Evolutionary conservation across 2,329 filamentous ascomycete species (phyloP), one percentile per base, ranked within the genome.

Genomic region (Bipolaris sorokiniana): DNA sequence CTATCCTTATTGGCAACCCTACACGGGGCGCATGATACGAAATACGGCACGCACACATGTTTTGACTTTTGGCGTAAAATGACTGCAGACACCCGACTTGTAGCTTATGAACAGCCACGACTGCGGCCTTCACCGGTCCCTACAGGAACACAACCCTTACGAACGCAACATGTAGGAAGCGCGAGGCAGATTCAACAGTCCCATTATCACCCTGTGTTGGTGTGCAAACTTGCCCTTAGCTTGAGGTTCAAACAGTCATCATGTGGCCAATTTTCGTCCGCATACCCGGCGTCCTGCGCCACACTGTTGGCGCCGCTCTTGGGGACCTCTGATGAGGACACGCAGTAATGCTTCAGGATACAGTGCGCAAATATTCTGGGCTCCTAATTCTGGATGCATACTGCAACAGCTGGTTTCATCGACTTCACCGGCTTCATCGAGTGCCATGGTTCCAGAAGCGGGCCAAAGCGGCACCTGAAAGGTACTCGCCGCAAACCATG

Each of bases 221-320:
- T 48, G 41, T 52, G 28, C 28, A 31, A 10, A 31, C 36, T 9
- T 42, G 26, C 45, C 37, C 23, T 63, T 55, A 59, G 54, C 56
- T 58, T 59, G 58, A 62, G 61, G 56, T 59, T 60, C 52, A 55
- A 34, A 34, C 51, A 42, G 40, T 31, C 50, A 44, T 62, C 61
- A 62, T 44, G 58, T 65, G 61, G 56, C 52, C 63, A 64, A 64
- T 53, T 28, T 54, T 44, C 53, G 48, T 59, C 61, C 58, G 58
- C 46, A 55, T 58, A 63, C 26, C 63, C 58, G 59, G 61, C 50
- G 44, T 57, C 52, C 37, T 61, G 48, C 57, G 58, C 62, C 58
- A 61, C 55, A 51, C 45, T 42, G 42, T 58, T 61, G 60, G 55
- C 55, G 51, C 48, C 26, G 38, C 48, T 53, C 56, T 34, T 51